phyloP scores from a whole-genome alignment of 805 yeast species.

The Sugiyamaella valdiviana region DNA sequence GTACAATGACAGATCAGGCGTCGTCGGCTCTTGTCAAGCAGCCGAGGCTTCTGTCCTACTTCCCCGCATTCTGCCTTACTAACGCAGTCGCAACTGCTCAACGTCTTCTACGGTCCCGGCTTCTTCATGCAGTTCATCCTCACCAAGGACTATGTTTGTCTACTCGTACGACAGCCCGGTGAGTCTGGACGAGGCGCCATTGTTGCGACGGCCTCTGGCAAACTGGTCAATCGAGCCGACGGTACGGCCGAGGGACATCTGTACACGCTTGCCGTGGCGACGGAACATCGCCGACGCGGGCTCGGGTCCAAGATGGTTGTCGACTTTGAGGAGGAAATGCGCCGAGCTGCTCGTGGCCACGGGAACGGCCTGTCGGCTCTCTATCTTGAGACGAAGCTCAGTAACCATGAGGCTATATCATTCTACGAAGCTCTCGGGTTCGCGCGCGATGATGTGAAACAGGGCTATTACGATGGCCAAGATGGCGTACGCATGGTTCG shows the following conservation, averaged over 20 bases:
- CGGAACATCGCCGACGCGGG: conserved; percentile 17
- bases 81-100: conserved; percentile 5
- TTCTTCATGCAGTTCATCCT: conserved; percentile 21
- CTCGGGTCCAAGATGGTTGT: conserved; percentile 15
- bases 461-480: conserved; percentile 5
- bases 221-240: conserved; percentile 7
- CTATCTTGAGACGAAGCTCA: conserved; percentile 11
- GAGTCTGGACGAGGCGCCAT: conserved; percentile 13
- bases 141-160: conserved; percentile 12
- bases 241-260: conserved; percentile 16
- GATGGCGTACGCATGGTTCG: conserved; percentile 24
- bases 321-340: conserved; percentile 12
- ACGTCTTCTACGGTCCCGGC: conserved; percentile 12
- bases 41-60: neutral
- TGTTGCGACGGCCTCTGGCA: conserved; percentile 10
- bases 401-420: conserved; percentile 7
- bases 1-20: neutral
- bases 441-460: neutral
- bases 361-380: conserved; percentile 6
- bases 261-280: conserved; percentile 19
- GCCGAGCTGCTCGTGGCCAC: conserved; percentile 1
- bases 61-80: neutral
- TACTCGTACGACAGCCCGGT: conserved; percentile 5
- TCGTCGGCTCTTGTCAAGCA: neutral
- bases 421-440: conserved; percentile 18